phyloP scores from a whole-genome alignment of 805 yeast genomes.

The Cyberlindnera nakhonratchasimensis region DNA sequence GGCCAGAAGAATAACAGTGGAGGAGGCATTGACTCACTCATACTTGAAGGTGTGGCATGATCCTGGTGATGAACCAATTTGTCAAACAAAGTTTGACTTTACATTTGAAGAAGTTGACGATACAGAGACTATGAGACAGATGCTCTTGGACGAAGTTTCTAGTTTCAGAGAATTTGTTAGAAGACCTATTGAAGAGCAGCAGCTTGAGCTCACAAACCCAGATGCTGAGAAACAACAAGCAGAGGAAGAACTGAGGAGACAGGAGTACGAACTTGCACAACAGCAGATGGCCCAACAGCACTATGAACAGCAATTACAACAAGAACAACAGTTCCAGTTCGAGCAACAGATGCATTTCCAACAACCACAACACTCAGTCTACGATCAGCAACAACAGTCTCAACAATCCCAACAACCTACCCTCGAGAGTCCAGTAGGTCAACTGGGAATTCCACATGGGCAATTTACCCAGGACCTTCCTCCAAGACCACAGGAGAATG shows the following conservation, averaged over 20 bases:
- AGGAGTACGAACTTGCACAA: conserved; percentile 14
- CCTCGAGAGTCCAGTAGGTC: conserved; percentile 30
- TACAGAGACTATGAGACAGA: conserved; percentile 64
- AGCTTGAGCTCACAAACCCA: conserved; percentile 34
- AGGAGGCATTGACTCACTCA: conserved; percentile 85
- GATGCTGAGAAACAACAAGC: conserved; percentile 21
- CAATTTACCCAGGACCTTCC: conserved; percentile 47
- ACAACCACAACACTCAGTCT: conserved; percentile 16
- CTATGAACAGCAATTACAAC: conserved; percentile 13
- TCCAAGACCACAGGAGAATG: conserved; percentile 58
- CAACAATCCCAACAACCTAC: conserved; percentile 17
- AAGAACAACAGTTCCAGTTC: conserved; percentile 12
- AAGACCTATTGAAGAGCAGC: conserved; percentile 62
- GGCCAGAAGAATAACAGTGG: conserved; percentile 75
- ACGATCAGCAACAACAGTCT: conserved; percentile 3
- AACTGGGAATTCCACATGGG: conserved; percentile 48
- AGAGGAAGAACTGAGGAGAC: conserved; percentile 22
- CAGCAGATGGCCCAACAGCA: conserved; percentile 17
- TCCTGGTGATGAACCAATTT: conserved; percentile 85
- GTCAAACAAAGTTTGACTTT: conserved; percentile 80
- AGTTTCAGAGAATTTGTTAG: conserved; percentile 79
- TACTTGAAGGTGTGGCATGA: conserved; percentile 89
- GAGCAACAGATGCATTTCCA: conserved; percentile 7
- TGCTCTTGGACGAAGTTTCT: conserved; percentile 78
- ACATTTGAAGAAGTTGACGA: conserved; percentile 79